Evolutionary conservation across 1,284 basidiomycete genomes (phyloP).

Genomic region (Cutaneotrichosporon mucoides): DNA sequence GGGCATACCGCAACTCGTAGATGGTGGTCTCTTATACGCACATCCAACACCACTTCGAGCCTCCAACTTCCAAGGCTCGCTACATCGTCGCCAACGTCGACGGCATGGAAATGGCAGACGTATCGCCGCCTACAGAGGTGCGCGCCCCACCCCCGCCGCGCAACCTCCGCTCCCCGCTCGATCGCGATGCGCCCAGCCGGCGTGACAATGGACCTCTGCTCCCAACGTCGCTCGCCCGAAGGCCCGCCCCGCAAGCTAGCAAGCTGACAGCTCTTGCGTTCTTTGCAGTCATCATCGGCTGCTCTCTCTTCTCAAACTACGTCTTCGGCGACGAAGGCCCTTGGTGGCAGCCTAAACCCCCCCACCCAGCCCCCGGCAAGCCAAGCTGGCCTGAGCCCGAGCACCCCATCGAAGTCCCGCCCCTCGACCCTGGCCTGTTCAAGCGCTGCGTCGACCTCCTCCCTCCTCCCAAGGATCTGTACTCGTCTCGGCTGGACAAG

Average conservation of each 20-base stretch:
- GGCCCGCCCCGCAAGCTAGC: not conserved
- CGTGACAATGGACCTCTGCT: not conserved
- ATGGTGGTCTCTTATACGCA: too few species aligned
- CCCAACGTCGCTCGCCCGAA: not conserved
- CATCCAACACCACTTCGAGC: not conserved
- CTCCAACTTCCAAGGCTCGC: too few species aligned
- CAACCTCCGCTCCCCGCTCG: not conserved
- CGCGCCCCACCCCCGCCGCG: not conserved
- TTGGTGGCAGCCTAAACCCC: too few species aligned
- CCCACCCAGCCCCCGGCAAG: too few species aligned
- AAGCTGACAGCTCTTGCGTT: too few species aligned
- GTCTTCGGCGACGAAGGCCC: too few species aligned
- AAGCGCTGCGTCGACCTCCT: slow-evolving; percentile 15
- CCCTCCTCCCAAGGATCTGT: slow-evolving; percentile 10
- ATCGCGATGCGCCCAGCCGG: not conserved
- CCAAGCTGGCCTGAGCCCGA: not conserved
- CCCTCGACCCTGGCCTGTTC: not conserved
- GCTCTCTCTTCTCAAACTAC: too few species aligned
- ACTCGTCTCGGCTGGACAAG: slow-evolving; percentile 16
- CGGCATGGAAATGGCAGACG: too few species aligned
- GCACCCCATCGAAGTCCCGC: not conserved
- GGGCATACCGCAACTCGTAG: too few species aligned
- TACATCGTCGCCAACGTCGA: not conserved
- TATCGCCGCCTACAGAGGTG: too few species aligned
- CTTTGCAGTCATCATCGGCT: too few species aligned